Evolutionary conservation across 148 eudicot genomes (phyloP), one percentile per base, ranked within the genome.

Genomic region (Rheum nobile): DNA sequence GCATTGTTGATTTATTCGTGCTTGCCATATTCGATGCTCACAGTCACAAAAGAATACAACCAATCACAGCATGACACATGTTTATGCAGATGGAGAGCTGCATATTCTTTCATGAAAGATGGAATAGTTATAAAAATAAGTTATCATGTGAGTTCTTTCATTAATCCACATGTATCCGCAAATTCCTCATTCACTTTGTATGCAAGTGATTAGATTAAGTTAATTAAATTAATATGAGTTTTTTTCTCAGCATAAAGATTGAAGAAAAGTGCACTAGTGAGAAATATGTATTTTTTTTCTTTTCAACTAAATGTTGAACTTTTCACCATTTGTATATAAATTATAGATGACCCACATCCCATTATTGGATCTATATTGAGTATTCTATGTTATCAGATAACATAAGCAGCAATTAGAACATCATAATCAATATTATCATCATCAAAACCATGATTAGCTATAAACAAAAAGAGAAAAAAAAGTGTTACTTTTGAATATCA

Each of bases 111-210:
- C 75, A 71, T 77, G 69, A 31, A 63, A 65, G 22, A 17, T 63
- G 70, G 39, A 65, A 14, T 65, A 32, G 32, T 21, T 32, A 65
- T 10, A 50, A 65, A 32, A 65, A 32, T 31, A 65, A 65, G 9
- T 65, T 65, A 65, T 76, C 85, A 86, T 88, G 87, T 86, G 88
- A 78, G 80, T 75, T 86, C 72, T 74, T n/a, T 67, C 79, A 75
- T 78, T 71, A 71, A 72, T 34, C 88, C 84, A 76, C 89, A 81
- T 81, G 87, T 77, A 74, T 73, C 75, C 78, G 55, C 68, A 41
- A 61, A 72, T 50, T 11, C 9, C 71, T 52, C 22, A 73, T 67
- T 77, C 29, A 22, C 72, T 65, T 72, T 79, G 14, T 1, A 31
- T 65, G 41, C 34, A 65, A 16, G 39, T 14, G 70, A 32, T 65